Base-by-base conservation (phyloP, 305 asterid species). In the Fraxinus nigra region DNA sequence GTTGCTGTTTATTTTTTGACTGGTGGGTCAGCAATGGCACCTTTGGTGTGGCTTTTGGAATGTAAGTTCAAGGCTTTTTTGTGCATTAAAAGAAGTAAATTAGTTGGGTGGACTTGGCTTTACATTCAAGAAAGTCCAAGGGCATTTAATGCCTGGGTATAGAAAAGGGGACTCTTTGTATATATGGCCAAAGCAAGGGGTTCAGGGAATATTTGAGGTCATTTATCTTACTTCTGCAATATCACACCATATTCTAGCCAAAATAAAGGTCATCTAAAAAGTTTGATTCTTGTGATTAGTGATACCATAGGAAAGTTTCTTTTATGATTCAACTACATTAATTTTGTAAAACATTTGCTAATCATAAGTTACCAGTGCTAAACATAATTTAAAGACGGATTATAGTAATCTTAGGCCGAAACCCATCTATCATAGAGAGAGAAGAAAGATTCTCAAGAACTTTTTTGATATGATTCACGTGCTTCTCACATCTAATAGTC, bases 31-130 rank as follows among this genome's bases (percentile, higher is more conserved):
- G 84, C 79, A 84, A 82, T 82, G 76, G 86, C 89, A 84, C 87
- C 90, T 90, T 84, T 89, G 85, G 84, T 35, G 85, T 86, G 88
- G 90, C 95, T 90, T 92, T 89, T 86, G 82, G 69, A 54, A 81
- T 59, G 77, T 78, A 67, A 40, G 78, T 26, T 65, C 48, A 51
- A 51, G 74, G 67, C 88, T 76, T 91, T 89, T 88, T 80, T 76
- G 48, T 89, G 91, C 96, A 88, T 91, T 84, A 93, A 93, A 94
- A 94, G 97, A 84, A 85, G 89, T 83, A 88, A 90, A 85, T 87
- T 88, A 75, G 86, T 83, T 89, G 94, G 9, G 9, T 2, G 51
- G 26, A n/a, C 46, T 72, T 33, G 43, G 46, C 88, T 86, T 89
- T 85, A 79, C 59, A 67, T 76, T 84, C 86, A 65, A 84, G 26